Percentiles rank a stretch among this genome's conserved stretches.
These are phyloP conservation scores for Phytophthora cactorum DNA, from an alignment of 352 stramenopile genomes.

Conservation along the genomic window DNA sequence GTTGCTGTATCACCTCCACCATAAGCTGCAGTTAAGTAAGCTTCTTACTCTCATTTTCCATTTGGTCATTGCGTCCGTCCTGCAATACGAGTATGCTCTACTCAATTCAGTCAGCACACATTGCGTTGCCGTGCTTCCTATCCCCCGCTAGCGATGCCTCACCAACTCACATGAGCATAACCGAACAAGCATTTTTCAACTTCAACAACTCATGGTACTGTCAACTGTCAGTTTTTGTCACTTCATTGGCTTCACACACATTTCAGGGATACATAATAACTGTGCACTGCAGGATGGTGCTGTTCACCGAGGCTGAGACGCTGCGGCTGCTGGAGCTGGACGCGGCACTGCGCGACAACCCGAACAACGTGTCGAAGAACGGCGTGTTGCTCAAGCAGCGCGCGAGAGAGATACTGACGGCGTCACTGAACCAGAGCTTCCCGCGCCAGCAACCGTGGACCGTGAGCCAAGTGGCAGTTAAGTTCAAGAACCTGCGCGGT, in stretches of 20 bases:
- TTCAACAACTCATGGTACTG: constrained; percentile 1
- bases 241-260: background rate
- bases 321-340: constrained; percentile 62
- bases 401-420: constrained; percentile 53
- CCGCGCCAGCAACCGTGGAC: constrained; percentile 46
- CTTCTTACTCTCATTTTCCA: no score
- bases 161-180: background rate
- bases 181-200: background rate
- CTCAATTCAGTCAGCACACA: no score
- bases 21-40: no score
- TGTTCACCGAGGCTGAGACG: constrained; percentile 61
- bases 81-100: no score
- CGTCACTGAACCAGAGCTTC: constrained; percentile 50
- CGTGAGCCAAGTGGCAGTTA: constrained; percentile 62
- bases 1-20: no score
- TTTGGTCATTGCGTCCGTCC: no score
- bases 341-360: constrained; percentile 39
- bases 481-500: constrained; percentile 72
- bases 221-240: constrained; percentile 9
- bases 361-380: constrained; percentile 53
- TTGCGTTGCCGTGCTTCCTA: no score
- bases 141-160: no score
- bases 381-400: constrained; percentile 55
- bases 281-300: constrained; percentile 42
- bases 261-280: background rate